Base-by-base conservation (phyloP, 257 asterid species). In the Avicennia marina region DNA sequence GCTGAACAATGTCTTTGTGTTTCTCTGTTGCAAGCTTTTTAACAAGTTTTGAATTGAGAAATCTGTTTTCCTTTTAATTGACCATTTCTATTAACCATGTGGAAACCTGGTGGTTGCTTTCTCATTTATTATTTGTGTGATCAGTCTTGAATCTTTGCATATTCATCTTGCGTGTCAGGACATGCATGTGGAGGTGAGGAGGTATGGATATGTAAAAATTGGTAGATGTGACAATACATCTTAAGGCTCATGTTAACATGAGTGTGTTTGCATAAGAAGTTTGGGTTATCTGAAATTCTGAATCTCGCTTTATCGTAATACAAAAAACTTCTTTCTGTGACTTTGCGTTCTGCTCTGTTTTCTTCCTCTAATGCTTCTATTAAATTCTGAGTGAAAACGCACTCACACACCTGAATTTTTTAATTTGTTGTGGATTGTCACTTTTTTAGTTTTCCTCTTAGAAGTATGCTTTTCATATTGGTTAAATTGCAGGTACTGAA, bases 401-500 rank as follows among this genome's bases (percentile, higher is more conserved):
- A n/a, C n/a, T n/a, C n/a, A n/a, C n/a, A n/a, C n/a, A n/a, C n/a
- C n/a, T n/a, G n/a, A n/a, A n/a, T n/a, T n/a, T n/a, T n/a, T n/a
- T n/a, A n/a, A n/a, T n/a, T n/a, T n/a, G n/a, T n/a, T n/a, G n/a
- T n/a, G n/a, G n/a, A n/a, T n/a, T n/a, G n/a, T n/a, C n/a, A n/a
- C n/a, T n/a, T n/a, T n/a, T 31, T 56, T 33, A 17, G 6, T 48
- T 3, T 18, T 27, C 11, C 40, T n/a, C n/a, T n/a, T n/a, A n/a
- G n/a, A n/a, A n/a, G n/a, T n/a, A n/a, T n/a, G n/a, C n/a, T n/a
- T n/a, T n/a, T n/a, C n/a, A n/a, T n/a, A 9, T 38, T 51, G 21
- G 4, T 38, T n/a, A 46, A 6, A 34, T 48, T 24, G 33, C 75
- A 76, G 77, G 75, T 62, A 40, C 49, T 63, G 31, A 66, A 60